These are phyloP conservation scores for Xylaria sp. DNA, from an alignment of 2,329 filamentous ascomycete genomes.

Conservation along the genomic window DNA sequence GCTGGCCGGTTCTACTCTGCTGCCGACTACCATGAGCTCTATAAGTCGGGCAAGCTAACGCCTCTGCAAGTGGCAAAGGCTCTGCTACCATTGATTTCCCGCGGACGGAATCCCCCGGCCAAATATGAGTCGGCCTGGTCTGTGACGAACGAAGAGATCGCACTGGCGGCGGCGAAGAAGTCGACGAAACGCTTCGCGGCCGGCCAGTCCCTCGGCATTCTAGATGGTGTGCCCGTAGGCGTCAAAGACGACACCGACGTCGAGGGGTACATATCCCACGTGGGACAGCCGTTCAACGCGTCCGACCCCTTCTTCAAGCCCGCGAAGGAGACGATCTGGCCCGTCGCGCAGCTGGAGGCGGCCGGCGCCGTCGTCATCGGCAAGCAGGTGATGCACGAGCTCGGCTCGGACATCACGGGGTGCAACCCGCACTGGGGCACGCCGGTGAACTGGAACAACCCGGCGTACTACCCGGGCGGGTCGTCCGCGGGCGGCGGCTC, in stretches of 20 bases:
- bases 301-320: conserved; percentile 54
- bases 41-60: conserved; percentile 69
- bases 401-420: conserved; percentile 81
- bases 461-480: conserved; percentile 76
- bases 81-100: conserved; percentile 70
- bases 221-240: conserved; percentile 82
- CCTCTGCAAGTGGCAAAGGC: conserved; percentile 72
- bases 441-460: conserved; percentile 77
- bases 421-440: conserved; percentile 78
- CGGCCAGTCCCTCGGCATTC: conserved; percentile 65
- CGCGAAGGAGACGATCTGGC: conserved; percentile 65
- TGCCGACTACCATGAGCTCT: conserved; percentile 77
- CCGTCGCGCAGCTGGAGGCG: conserved; percentile 70
- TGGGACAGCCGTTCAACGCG: conserved; percentile 65
- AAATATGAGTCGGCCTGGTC: conserved; percentile 74
- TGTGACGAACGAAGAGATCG: conserved; percentile 63
- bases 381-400: conserved; percentile 79
- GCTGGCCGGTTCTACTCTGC: conserved; percentile 66
- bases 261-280: conserved; percentile 68
- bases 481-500: conserved; percentile 79
- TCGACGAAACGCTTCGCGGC: conserved; percentile 73
- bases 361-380: conserved; percentile 76
- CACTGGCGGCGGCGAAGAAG: conserved; percentile 68
- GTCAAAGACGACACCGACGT: conserved; percentile 82
- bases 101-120: conserved; percentile 55